Percentiles rank a stretch among this genome's conserved stretches.
Evolutionary conservation across 2,329 filamentous ascomycete species (phyloP).

Genomic region (Zalaria obscura): DNA sequence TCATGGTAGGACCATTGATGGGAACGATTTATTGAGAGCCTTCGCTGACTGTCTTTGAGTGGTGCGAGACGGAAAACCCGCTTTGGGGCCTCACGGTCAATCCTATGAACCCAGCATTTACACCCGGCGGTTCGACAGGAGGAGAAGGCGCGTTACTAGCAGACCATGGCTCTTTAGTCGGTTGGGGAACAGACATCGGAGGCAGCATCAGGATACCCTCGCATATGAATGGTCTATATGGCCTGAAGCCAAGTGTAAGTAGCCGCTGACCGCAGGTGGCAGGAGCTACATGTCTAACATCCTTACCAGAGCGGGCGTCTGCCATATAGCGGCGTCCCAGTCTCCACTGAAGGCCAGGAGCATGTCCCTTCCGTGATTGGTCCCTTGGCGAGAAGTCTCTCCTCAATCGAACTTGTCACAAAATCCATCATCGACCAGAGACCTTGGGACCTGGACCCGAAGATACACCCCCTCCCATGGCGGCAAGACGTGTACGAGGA

Average conservation of each 20-base stretch:
- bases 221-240: slow-evolving; percentile 34
- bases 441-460: slow-evolving; percentile 29
- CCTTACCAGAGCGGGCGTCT: slow-evolving; percentile 36
- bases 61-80: slow-evolving; percentile 40
- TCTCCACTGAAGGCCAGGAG: slow-evolving; percentile 50
- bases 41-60: slow-evolving; percentile 20
- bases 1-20: slow-evolving; percentile 22
- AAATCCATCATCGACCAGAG: slow-evolving; percentile 16
- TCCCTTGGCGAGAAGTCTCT: slow-evolving; percentile 39
- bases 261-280: background rate
- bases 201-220: slow-evolving; percentile 37
- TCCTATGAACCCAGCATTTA: slow-evolving; percentile 27
- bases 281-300: background rate
- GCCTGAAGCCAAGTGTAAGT: slow-evolving; percentile 33
- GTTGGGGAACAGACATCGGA: slow-evolving; percentile 39
- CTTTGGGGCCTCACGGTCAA: slow-evolving; percentile 37
- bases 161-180: slow-evolving; percentile 27
- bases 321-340: slow-evolving; percentile 43
- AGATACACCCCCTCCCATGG: slow-evolving; percentile 28
- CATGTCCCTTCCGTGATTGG: slow-evolving; percentile 51
- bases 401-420: slow-evolving; percentile 32
- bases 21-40: background rate
- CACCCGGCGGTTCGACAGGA: slow-evolving; percentile 34
- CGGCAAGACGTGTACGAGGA: slow-evolving; percentile 13
- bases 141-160: slow-evolving; percentile 29